Evolutionary conservation across 2,329 filamentous ascomycete genomes (phyloP).

Genomic region (Akanthomyces muscarius): DNA sequence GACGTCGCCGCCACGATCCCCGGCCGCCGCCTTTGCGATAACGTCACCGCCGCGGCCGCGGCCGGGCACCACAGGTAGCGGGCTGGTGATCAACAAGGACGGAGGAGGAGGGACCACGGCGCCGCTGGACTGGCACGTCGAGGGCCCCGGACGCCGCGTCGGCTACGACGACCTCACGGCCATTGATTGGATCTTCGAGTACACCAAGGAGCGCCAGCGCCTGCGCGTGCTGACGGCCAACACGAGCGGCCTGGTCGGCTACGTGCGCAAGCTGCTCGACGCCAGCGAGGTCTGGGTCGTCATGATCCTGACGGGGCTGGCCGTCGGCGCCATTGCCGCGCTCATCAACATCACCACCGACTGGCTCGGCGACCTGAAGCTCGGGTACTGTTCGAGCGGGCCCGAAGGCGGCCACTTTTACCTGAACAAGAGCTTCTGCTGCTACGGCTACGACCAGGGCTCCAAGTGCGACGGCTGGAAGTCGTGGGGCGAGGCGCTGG

Average conservation of each 20-base stretch:
- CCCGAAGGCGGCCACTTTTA: constrained; percentile 83
- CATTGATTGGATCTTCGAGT: constrained; percentile 99
- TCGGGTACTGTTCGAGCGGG: constrained; percentile 74
- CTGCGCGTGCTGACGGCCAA: constrained; percentile 70
- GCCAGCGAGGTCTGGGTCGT: constrained; percentile 90
- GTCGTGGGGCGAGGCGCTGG: constrained; percentile 74
- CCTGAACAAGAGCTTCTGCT: constrained; percentile 87
- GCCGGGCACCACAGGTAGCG: neutral
- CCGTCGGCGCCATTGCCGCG: constrained; percentile 80
- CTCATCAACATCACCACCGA: constrained; percentile 86
- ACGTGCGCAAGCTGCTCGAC: constrained; percentile 70
- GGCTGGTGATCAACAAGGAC: neutral
- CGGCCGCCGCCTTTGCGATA: neutral
- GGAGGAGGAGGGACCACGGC: constrained; percentile 38
- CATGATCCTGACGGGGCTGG: constrained; percentile 77
- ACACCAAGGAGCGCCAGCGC: constrained; percentile 90
- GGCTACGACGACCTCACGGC: constrained; percentile 95
- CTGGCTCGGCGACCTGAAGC: constrained; percentile 91
- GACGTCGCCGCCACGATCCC: constrained; percentile 18
- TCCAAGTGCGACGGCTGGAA: constrained; percentile 84
- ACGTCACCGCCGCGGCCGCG: neutral
- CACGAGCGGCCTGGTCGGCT: constrained; percentile 67
- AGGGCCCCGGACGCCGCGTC: constrained; percentile 83
- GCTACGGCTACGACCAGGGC: constrained; percentile 81
- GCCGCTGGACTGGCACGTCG: constrained; percentile 77